Base-by-base conservation (phyloP, 148 eudicot species). In the Diospyros lotus region DNA sequence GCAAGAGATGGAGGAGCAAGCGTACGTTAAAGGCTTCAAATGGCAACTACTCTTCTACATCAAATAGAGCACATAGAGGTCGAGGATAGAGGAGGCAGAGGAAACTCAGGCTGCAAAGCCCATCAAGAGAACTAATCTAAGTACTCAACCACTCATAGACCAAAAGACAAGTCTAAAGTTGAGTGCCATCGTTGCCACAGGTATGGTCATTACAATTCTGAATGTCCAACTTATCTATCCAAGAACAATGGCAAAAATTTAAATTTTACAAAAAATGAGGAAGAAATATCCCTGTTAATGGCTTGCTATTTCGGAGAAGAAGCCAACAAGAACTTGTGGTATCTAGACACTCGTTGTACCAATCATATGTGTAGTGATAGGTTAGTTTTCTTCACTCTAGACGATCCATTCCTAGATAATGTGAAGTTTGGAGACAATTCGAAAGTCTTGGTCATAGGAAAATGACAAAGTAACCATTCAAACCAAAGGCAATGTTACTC, bases 351-450 rank as follows among this genome's bases (percentile, higher is more conserved):
- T 64, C 46, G 46, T 1, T 41, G 4, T 17, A 42, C 7, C 50
- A 64, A 42, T 13, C 48, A 64, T 40, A 64, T 43, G 50, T 40
- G 63, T 54, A 63, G 58, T 2, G 68, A 56, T 62, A 75, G 75
- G 73, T 69, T 70, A 10, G 54, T 70, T 15, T 80, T 80, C 54
- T 71, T 63, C 18, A n/a, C 42, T 59, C 28, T 75, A n/a, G 68
- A 71, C 72, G 76, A 75, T 71, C 58, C 67, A 45, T 81, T 77
- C 64, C 61, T 2, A 1, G 44, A 11, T 70, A 76, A 58, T 51
- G 69, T 76, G 18, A 76, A 71, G 73, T 76, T 80, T 62, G 73
- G 76, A 1, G 78, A 80, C 53, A 65, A 80, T 4, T 61, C 80
- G 17, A 50, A 4, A 9, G 51, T 80, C 5, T 18, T 54, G 7